Evolutionary conservation across 2,329 filamentous ascomycete species (phyloP).

Genomic region (Claviceps sp.): DNA sequence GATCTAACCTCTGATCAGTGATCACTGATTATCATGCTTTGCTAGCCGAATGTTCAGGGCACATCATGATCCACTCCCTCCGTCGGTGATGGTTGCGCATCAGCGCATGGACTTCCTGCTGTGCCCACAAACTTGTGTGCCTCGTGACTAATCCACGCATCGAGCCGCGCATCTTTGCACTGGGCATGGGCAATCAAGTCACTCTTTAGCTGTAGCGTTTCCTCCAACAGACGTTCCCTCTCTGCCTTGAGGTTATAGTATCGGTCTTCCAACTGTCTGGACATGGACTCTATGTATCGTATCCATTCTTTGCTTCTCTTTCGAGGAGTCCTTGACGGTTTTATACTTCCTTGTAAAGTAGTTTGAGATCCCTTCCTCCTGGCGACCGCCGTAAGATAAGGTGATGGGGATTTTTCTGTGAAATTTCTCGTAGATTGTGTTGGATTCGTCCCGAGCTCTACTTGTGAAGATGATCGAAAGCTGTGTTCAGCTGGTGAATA

Average conservation of each 20-base stretch:
- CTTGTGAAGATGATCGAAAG: too few species aligned
- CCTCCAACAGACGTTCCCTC: background rate
- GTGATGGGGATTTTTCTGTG: background rate
- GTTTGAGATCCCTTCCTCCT: background rate
- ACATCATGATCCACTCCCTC: too few species aligned
- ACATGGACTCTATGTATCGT: background rate
- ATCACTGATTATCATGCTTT: background rate
- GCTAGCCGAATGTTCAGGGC: background rate
- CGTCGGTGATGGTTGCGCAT: background rate
- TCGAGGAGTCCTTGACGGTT: background rate
- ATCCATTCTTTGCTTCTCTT: slow-evolving; percentile 1
- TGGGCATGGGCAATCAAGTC: slow-evolving; percentile 1
- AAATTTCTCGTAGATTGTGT: background rate
- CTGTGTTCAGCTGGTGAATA: background rate
- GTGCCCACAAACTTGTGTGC: background rate
- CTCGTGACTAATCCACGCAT: slow-evolving; percentile 2
- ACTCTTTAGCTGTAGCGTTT: background rate
- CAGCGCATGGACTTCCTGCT: background rate
- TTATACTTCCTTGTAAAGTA: background rate
- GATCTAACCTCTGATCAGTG: too few species aligned
- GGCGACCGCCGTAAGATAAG: background rate
- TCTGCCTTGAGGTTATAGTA: background rate
- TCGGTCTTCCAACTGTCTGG: background rate
- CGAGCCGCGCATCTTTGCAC: background rate
- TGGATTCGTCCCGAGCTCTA: background rate